These are phyloP conservation scores for Eragrostis curvula DNA, from an alignment of 176 grass and related monocot genomes.

Conservation along the genomic window DNA sequence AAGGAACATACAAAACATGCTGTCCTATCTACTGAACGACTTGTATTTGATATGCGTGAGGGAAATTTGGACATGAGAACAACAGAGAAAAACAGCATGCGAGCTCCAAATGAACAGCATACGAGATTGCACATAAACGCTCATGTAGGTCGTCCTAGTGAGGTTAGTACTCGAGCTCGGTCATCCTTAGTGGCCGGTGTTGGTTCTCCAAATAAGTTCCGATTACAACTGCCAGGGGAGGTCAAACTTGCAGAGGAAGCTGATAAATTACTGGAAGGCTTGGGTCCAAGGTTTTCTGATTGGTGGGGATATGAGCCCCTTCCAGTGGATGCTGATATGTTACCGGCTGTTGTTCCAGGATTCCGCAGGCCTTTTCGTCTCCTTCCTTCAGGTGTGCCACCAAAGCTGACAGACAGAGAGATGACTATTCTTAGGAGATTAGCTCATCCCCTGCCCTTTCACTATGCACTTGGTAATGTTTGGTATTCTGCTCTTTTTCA, in stretches of 20 bases:
- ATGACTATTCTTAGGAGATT: constrained; percentile 84
- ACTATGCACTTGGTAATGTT: constrained; percentile 84
- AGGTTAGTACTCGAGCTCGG: constrained; percentile 19
- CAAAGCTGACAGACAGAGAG: constrained; percentile 82
- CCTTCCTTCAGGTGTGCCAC: constrained; percentile 81
- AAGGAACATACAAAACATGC: constrained; percentile 5
- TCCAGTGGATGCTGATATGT: constrained; percentile 88
- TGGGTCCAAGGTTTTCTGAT: constrained; percentile 78
- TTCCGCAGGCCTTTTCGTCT: constrained; percentile 87
- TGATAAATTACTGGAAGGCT: constrained; percentile 71
- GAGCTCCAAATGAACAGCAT: constrained; percentile 40
- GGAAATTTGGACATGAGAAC: constrained; percentile 1
- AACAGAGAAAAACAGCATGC: neutral
- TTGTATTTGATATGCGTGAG: constrained; percentile 17
- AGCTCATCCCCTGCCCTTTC: constrained; percentile 65
- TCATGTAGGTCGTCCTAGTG: constrained; percentile 28
- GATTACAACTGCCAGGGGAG: constrained; percentile 73
- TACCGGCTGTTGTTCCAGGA: constrained; percentile 71
- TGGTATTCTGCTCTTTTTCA: constrained; percentile 24
- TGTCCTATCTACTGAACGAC: constrained; percentile 2
- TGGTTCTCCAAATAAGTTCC: constrained; percentile 78
- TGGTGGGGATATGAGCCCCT: constrained; percentile 88
- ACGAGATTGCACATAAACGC: constrained; percentile 10
- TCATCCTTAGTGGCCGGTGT: constrained; percentile 71
- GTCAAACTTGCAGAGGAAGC: constrained; percentile 79